phyloP scores from a whole-genome alignment of 306 rosid species.

The Dryas drummondii region DNA sequence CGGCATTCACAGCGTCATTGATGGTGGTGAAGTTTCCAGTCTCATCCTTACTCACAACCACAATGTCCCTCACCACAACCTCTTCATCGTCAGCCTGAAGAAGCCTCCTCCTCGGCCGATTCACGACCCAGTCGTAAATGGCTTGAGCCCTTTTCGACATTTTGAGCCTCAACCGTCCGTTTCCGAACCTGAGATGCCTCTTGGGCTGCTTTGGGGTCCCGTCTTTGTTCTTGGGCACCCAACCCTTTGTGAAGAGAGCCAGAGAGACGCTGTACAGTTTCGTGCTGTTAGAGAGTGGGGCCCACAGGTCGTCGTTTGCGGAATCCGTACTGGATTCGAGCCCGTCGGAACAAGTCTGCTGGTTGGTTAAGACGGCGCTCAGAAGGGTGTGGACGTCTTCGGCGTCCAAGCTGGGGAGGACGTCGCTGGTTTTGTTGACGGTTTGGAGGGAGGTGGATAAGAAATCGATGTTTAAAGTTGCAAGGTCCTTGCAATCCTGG shows the following conservation, averaged over 20 bases:
- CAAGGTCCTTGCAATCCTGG: constrained; percentile 32
- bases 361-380: constrained; percentile 44
- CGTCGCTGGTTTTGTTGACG: constrained; percentile 13
- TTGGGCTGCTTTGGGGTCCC: not conserved
- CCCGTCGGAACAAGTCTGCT: constrained; percentile 38
- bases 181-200: constrained; percentile 16
- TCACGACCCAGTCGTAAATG: constrained; percentile 20
- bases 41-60: constrained; percentile 39
- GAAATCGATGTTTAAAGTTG: constrained; percentile 27
- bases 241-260: constrained; percentile 34
- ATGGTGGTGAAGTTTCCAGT: constrained; percentile 34
- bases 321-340: constrained; percentile 14
- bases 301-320: not conserved
- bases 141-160: constrained; percentile 23
- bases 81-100: constrained; percentile 20
- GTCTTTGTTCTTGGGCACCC: constrained; percentile 36
- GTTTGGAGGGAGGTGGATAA: constrained; percentile 11
- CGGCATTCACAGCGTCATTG: constrained; percentile 28
- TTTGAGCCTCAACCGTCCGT: constrained; percentile 26
- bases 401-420: constrained; percentile 30
- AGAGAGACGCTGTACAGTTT: constrained; percentile 32
- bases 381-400: constrained; percentile 39
- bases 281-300: constrained; percentile 21
- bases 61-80: constrained; percentile 30
- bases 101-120: constrained; percentile 25